These are phyloP conservation scores for Solanum aculeatissimum DNA, from an alignment of 305 asterid genomes.

Conservation along the genomic window DNA sequence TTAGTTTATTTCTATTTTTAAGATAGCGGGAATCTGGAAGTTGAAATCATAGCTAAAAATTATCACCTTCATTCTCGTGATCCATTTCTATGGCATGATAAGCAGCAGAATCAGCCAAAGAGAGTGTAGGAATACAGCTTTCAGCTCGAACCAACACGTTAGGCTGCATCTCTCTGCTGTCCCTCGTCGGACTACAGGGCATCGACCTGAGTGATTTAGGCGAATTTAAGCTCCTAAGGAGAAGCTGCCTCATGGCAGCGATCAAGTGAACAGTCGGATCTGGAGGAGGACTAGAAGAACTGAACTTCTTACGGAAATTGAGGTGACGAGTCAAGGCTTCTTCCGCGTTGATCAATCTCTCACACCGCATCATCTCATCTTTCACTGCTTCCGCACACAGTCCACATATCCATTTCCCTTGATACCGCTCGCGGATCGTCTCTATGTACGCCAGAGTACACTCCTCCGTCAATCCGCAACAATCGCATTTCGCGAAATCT, in stretches of 20 bases:
- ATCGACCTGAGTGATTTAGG: conserved; percentile 49
- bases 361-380: conserved; percentile 61
- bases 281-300: conserved; percentile 53
- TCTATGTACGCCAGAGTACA: conserved; percentile 71
- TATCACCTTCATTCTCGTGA: conserved; percentile 11
- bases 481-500: conserved; percentile 60
- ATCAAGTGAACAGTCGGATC: conserved; percentile 59
- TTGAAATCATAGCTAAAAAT: background rate
- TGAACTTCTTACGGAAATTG: conserved; percentile 67
- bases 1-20: background rate
- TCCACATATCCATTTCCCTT: conserved; percentile 96
- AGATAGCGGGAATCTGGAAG: background rate
- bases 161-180: conserved; percentile 1
- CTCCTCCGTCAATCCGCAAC: conserved; percentile 88
- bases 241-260: conserved; percentile 67
- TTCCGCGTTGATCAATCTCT: conserved; percentile 67
- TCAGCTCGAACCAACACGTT: conserved; percentile 41
- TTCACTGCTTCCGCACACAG: conserved; percentile 87
- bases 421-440: conserved; percentile 53
- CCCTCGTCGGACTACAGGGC: conserved; percentile 60
- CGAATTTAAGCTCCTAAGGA: conserved; percentile 55
- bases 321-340: conserved; percentile 76
- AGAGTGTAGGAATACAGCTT: conserved; percentile 58
- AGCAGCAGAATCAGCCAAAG: conserved; percentile 32
- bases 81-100: conserved; percentile 27